Base-by-base conservation (phyloP, 148 eudicot species). In the Chenopodium album region DNA sequence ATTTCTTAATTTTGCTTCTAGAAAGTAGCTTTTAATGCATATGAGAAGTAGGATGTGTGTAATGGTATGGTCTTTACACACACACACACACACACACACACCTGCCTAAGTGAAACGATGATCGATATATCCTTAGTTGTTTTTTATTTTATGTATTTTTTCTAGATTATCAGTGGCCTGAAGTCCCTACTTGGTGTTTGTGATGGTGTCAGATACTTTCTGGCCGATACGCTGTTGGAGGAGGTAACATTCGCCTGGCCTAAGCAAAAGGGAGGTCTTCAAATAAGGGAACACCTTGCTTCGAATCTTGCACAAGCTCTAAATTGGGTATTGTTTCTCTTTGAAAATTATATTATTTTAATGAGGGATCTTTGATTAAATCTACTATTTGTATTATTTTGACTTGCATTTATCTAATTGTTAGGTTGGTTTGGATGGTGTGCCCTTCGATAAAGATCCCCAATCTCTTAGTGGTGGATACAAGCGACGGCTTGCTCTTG, bases 191-290 rank as follows among this genome's bases (percentile, higher is more conserved):
- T 34, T 46, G 11, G 73, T 67, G 31, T 64, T 77, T 16, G 22
- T 17, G 81, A 76, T 31, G 71, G 64, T 76, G 50, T 74, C 68
- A 96, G 99, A 86, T 94, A 89, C 76, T 96, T 94, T 78, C 85
- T 96, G 77, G 90, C 98, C 71, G 95, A 94, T 81, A 96, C 85
- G 85, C 87, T 96, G 80, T 79, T 96, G 69, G 95, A 96, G 74
- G 99, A 96, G 89, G 89, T 96, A 37, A 88, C 90, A 66, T 94
- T 94, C 86, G 99, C 95, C 46, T 96, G 98, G 99, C 98, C 97
- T 46, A 91, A 89, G 86, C 94, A 92, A 79, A 91, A 73, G 84
- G 94, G 89, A 81, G 90, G 86, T 80, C 74, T 83, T 83, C 90
- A 89, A 78, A 79, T 84, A 76, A 92, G 84, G 86, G 95, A 89